Conservation (phyloP, 1,284 basidiomycete species). For the Volvariella surrecta region DNA sequence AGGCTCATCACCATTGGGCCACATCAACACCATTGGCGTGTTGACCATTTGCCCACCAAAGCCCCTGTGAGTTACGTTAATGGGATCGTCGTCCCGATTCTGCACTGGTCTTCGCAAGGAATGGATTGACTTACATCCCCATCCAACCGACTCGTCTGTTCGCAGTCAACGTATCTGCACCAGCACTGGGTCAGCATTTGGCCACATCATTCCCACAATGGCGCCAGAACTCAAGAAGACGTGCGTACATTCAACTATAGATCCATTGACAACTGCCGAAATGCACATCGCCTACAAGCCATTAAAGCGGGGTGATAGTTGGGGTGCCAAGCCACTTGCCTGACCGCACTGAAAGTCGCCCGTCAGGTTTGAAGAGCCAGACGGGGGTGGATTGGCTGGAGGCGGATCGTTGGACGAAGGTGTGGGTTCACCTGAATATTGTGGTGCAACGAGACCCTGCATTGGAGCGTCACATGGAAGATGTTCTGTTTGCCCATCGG, state of each 20-base stretch:
- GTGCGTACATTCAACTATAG: background rate
- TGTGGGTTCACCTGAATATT: background rate
- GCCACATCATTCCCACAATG: background rate
- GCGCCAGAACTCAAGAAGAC: background rate
- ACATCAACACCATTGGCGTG: constrained; percentile 33
- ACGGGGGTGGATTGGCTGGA: background rate
- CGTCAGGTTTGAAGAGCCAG: constrained; percentile 1
- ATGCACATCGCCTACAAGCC: background rate
- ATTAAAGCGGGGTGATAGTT: too few relatives aligned
- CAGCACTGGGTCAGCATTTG: too few relatives aligned
- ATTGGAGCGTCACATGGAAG: too few relatives aligned
- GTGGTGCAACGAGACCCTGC: too few relatives aligned
- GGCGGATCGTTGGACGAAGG: background rate
- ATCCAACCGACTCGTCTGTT: background rate
- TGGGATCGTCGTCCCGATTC: too few relatives aligned
- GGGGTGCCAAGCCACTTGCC: too few relatives aligned
- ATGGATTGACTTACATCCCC: background rate
- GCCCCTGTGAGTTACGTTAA: constrained; percentile 27
- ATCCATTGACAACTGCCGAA: background rate
- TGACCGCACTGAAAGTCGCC: constrained; percentile 32
- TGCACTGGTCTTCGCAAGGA: too few relatives aligned
- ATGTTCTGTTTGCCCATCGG: too few relatives aligned
- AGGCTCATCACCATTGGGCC: constrained; percentile 38
- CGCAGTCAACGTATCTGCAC: background rate
- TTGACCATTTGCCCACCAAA: constrained; percentile 44